Percentiles rank a stretch among this genome's conserved stretches.
Conservation (phyloP, 2,329 filamentous ascomycete species). For the Alternaria ventricosa region DNA sequence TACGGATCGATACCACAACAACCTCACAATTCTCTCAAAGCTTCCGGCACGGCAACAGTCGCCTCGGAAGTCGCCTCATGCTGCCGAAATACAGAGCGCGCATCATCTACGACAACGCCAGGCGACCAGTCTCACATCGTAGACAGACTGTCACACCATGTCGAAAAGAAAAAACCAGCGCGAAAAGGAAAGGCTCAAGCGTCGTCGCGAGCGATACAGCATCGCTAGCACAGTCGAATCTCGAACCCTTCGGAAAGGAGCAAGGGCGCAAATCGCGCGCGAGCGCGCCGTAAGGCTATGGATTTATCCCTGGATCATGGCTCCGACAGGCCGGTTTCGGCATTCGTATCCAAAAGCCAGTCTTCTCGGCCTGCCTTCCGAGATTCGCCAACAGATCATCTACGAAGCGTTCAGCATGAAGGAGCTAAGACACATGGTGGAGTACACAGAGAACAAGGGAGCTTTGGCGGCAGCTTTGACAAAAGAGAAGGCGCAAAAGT, state of each 20-base stretch:
- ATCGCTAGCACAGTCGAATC: neutral
- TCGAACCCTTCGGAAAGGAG: constrained; percentile 5
- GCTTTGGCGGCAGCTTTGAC: neutral
- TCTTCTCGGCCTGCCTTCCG: constrained; percentile 20
- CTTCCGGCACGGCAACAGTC: neutral
- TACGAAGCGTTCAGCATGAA: neutral
- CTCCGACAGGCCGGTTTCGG: neutral
- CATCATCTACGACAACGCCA: neutral
- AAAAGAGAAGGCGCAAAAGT: neutral
- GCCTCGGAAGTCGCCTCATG: neutral
- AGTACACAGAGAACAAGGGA: neutral
- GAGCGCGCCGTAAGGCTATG: neutral
- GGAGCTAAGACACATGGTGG: neutral
- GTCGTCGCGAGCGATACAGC: neutral
- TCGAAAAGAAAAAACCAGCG: neutral
- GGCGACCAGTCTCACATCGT: neutral
- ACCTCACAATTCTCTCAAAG: neutral
- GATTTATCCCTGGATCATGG: constrained; percentile 13
- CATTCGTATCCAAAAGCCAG: constrained; percentile 4
- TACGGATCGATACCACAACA: neutral
- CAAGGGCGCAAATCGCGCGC: neutral
- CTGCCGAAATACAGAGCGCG: neutral
- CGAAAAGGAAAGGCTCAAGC: neutral
- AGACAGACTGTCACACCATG: neutral
- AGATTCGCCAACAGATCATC: constrained; percentile 21